A percentile compares a stretch with the other conserved stretches of the same genome.
Conservation (phyloP, 768 basidiomycete genomes). For the Cystoderma amianthinum region DNA sequence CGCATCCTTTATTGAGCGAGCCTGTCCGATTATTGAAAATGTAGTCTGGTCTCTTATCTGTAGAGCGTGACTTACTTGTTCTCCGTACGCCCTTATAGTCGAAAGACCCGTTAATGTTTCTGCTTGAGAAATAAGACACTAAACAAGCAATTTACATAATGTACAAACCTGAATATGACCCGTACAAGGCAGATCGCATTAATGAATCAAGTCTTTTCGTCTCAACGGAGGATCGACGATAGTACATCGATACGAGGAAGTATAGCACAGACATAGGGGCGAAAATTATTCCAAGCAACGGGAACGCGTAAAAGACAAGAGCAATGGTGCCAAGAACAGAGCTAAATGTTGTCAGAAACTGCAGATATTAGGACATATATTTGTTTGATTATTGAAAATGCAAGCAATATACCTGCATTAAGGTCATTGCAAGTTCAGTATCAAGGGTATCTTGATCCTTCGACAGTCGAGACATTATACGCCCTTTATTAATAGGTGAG, state of each 20-base stretch:
- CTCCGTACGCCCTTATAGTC: conserved; percentile 54
- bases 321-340: conserved; percentile 48
- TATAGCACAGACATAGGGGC: conserved; percentile 46
- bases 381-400: too few relatives aligned
- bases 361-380: too few relatives aligned
- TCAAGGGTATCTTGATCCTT: conserved; percentile 61
- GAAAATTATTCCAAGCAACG: conserved; percentile 60
- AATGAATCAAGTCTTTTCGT: conserved; percentile 60
- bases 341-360: conserved; percentile 33
- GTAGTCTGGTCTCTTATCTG: background rate
- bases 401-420: conserved; percentile 32
- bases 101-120: conserved; percentile 60
- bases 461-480: conserved; percentile 50
- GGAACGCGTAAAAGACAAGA: conserved; percentile 62
- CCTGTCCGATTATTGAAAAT: conserved; percentile 16
- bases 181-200: conserved; percentile 50
- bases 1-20: conserved; percentile 41
- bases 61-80: conserved; percentile 37
- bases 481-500: conserved; percentile 25
- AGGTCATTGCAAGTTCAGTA: conserved; percentile 34
- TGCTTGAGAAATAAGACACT: conserved; percentile 11
- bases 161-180: conserved; percentile 45
- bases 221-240: conserved; percentile 56
- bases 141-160: background rate
- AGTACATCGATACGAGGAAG: conserved; percentile 45